These are phyloP conservation scores for Pseudozyma thailandica DNA, from an alignment of 1,284 basidiomycete genomes.

Conservation along the genomic window DNA sequence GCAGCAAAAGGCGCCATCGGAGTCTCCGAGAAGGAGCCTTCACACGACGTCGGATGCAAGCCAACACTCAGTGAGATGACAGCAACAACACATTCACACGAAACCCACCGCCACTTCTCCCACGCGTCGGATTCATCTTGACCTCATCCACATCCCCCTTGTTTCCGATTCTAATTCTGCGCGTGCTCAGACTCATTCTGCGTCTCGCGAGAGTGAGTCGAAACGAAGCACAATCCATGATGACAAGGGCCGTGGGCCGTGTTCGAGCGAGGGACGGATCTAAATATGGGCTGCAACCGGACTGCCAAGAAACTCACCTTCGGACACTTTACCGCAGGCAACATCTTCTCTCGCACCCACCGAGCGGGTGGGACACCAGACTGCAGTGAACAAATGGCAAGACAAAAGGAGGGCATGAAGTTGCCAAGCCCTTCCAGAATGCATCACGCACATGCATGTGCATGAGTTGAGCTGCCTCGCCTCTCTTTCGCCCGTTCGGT, in stretches of 20 bases:
- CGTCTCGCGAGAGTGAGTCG: not conserved
- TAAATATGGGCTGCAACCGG: not conserved
- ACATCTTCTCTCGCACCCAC: no score
- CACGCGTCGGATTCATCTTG: no score
- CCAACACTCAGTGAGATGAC: conserved; percentile 13
- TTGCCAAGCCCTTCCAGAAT: conserved; percentile 34
- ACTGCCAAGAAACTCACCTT: not conserved
- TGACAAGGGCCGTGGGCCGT: not conserved
- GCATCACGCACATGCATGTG: conserved; percentile 12
- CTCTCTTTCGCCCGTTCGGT: not conserved
- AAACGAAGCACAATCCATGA: not conserved
- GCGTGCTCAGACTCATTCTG: not conserved
- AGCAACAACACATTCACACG: conserved; percentile 2
- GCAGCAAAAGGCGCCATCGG: conserved; percentile 2
- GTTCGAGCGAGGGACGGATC: not conserved
- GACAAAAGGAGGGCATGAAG: conserved; percentile 22
- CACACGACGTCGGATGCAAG: conserved; percentile 23
- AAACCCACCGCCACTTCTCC: not conserved
- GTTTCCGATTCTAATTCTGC: not conserved
- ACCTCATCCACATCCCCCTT: not conserved
- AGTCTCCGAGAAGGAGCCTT: conserved; percentile 1
- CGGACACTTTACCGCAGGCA: not conserved
- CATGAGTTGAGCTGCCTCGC: conserved; percentile 6
- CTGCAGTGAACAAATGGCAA: conserved; percentile 9
- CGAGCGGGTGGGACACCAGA: not conserved